Conservation (phyloP, 805 yeast species). For the Komagataella pseudopastoris region DNA sequence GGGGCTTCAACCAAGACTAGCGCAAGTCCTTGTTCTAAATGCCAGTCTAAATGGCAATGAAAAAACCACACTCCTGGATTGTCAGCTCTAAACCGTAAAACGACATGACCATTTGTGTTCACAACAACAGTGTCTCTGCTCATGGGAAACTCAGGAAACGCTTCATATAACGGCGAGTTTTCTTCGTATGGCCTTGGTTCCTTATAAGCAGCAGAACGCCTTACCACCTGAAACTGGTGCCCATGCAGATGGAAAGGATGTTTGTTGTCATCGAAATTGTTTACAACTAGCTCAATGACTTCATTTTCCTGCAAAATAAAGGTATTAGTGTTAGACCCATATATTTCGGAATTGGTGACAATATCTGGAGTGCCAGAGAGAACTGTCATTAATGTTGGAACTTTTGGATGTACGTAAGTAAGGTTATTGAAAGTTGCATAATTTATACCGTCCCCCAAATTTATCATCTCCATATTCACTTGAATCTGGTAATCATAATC, state of each 20-base stretch:
- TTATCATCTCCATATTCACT: constrained; percentile 50
- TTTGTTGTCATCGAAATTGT: constrained; percentile 69
- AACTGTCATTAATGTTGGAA: constrained; percentile 57
- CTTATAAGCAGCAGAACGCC: constrained; percentile 38
- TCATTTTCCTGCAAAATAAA: constrained; percentile 46
- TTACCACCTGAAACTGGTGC: constrained; percentile 51
- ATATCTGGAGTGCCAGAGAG: constrained; percentile 34
- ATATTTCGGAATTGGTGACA: constrained; percentile 46
- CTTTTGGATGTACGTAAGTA: constrained; percentile 52
- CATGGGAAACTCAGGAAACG: constrained; percentile 44
- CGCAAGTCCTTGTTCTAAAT: constrained; percentile 71
- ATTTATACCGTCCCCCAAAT: constrained; percentile 59
- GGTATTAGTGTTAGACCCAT: constrained; percentile 59
- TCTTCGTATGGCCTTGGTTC: constrained; percentile 45
- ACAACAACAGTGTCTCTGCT: constrained; percentile 62
- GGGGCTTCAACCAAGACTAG: constrained; percentile 65
- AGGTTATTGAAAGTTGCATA: constrained; percentile 66
- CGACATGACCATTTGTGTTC: constrained; percentile 54
- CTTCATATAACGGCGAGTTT: constrained; percentile 13
- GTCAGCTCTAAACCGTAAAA: constrained; percentile 61
- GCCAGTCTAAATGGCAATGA: constrained; percentile 89
- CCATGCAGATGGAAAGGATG: constrained; percentile 78
- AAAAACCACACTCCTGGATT: constrained; percentile 93
- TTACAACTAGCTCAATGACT: constrained; percentile 61
- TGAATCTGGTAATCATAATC: constrained; percentile 52